Evolutionary conservation across 2,329 filamentous ascomycete species (phyloP), one percentile per base, ranked within the genome.

Genomic region (Botrytis aclada): DNA sequence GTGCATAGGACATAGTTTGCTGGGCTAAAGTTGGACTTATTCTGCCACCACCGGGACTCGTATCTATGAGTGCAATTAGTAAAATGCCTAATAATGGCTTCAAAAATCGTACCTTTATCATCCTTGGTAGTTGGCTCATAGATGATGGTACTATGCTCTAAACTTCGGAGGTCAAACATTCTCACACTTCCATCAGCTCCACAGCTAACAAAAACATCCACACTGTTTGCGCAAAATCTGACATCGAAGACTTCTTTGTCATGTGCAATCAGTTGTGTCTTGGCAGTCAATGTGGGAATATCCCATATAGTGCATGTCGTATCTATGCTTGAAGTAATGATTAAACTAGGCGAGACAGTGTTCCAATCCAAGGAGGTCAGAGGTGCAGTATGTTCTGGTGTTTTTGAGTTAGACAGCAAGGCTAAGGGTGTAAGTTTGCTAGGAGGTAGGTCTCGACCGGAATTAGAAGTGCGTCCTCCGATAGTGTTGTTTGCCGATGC

Each of bases 281-380:
- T 99, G 70, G 96, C 96, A 0, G 96, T 99, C 75, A 99, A 86
- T 1, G 96, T 98, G 5, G 96, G 96, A 72, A 99, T 99, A 82
- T 99, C 96, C 96, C 96, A 99, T 77, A 99, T 99, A 7, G 96
- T 99, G 84, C 96, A 99, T 9, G 96, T 99, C 1, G 96, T 99
- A 81, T 99, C 96, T 80, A 99, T 99, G 82, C 95, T 98, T 5
- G 95, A 98, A 1, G 96, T 99, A 80, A 99, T 99, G 80, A 99
- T 99, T 71, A 99, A 86, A 81, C 95, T 98, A 0, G 96, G 96
- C 37, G 94, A 97, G 70, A 99, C 92, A 2, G 93, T 97, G 80
- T 99, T 99, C 96, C 96, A 99, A 82, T 99, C 96, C 64, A 99
- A 86, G 25, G 95, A 98, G 2, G 96, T 99, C 73, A 99, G 89